phyloP scores from a whole-genome alignment of 1,139 yeast genomes.

The Pichia cactophila region DNA sequence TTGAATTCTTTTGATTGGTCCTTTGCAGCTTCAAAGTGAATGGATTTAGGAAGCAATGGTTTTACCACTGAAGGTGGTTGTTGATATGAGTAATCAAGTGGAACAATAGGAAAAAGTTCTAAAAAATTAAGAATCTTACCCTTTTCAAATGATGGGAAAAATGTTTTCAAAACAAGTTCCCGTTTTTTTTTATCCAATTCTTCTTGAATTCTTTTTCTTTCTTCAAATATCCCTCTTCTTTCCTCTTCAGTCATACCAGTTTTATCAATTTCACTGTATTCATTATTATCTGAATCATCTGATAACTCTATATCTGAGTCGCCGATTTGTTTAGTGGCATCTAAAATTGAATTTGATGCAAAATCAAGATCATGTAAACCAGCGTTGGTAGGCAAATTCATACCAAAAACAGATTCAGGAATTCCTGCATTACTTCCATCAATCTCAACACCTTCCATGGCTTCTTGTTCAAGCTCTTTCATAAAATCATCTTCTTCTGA shows the following conservation, averaged over 20 bases:
- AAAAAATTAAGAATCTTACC: conserved; percentile 59
- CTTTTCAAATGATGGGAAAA: conserved; percentile 57
- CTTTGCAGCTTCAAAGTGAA: conserved; percentile 38
- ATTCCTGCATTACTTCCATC: conserved; percentile 36
- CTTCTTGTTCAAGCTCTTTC: conserved; percentile 32
- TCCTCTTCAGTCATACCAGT: conserved; percentile 12
- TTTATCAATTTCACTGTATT: not conserved
- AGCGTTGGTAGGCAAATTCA: conserved; percentile 25
- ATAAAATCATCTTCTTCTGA: conserved; percentile 31
- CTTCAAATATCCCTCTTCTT: conserved; percentile 8
- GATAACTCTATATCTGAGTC: conserved; percentile 34
- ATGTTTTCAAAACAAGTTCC: conserved; percentile 36
- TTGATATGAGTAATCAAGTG: conserved; percentile 45
- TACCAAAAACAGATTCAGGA: conserved; percentile 39
- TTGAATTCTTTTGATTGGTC: conserved; percentile 32
- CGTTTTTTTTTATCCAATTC: conserved; percentile 24
- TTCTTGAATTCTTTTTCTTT: conserved; percentile 14
- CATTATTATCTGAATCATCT: conserved; percentile 21
- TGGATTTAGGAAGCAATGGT: conserved; percentile 56
- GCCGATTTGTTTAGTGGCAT: conserved; percentile 25
- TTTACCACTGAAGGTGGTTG: conserved; percentile 43
- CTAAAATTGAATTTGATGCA: conserved; percentile 34
- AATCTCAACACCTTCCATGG: conserved; percentile 32
- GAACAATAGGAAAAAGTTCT: conserved; percentile 56
- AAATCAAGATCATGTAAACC: conserved; percentile 39